Conservation (phyloP, 2,329 filamentous ascomycete species). For the Chrysoporthe puriensis region DNA sequence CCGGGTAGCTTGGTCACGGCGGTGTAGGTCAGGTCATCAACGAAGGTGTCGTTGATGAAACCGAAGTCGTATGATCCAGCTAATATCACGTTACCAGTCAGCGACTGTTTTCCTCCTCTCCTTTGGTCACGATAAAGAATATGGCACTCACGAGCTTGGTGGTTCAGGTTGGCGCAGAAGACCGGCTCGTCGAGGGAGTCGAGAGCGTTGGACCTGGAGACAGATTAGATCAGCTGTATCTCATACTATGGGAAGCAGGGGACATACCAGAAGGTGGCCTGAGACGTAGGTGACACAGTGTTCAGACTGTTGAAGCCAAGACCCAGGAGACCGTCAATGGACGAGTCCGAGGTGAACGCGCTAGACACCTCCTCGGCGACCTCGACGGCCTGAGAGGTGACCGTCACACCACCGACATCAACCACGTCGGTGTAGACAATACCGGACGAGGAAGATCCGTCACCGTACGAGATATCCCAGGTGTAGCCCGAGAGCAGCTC, state of each 20-base stretch:
- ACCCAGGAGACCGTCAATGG: conserved; percentile 53
- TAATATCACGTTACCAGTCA: conserved; percentile 16
- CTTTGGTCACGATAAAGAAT: conserved; percentile 13
- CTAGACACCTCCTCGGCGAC: conserved; percentile 60
- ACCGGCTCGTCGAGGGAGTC: conserved; percentile 36
- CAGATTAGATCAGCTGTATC: neutral
- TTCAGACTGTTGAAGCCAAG: conserved; percentile 65
- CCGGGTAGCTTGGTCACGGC: conserved; percentile 58
- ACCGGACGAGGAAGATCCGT: conserved; percentile 63
- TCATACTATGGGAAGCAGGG: conserved; percentile 32
- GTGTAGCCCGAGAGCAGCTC: conserved; percentile 45
- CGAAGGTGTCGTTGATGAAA: conserved; percentile 58
- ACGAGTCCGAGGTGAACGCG: conserved; percentile 39
- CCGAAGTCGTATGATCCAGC: conserved; percentile 43
- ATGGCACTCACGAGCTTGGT: conserved; percentile 39
- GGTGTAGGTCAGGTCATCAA: conserved; percentile 60
- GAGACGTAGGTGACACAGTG: conserved; percentile 57
- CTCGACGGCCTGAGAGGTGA: conserved; percentile 65
- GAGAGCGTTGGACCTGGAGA: conserved; percentile 40
- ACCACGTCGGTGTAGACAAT: conserved; percentile 68
- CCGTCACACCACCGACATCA: conserved; percentile 61
- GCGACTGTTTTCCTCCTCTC: neutral
- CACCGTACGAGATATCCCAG: conserved; percentile 66
- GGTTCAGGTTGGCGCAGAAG: conserved; percentile 41
- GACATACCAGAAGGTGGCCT: conserved; percentile 45